Percentiles rank a stretch among this genome's conserved stretches.
phyloP scores from a whole-genome alignment of 2,329 filamentous ascomycete genomes.

The Thelonectria olida region DNA sequence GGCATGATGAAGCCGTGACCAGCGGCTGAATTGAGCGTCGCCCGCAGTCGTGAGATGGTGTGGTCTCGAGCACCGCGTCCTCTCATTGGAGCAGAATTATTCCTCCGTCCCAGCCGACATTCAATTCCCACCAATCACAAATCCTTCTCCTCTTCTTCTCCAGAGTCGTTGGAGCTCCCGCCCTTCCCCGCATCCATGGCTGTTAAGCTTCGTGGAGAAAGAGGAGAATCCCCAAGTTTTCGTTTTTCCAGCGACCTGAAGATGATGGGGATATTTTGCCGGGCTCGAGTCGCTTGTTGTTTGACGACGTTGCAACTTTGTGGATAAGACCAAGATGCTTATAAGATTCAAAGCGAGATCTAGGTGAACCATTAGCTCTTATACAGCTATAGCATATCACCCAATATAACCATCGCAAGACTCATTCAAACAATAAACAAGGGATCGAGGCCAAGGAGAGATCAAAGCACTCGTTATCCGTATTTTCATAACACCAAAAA shows the following conservation, averaged over 20 bases:
- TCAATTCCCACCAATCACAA: background rate
- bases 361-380: too few relatives aligned
- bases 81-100: slow-evolving; percentile 14
- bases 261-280: slow-evolving; percentile 3
- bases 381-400: too few relatives aligned
- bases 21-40: slow-evolving; percentile 8
- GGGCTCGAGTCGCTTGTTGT: background rate
- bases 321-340: background rate
- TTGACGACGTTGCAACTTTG: background rate
- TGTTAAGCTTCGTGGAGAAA: slow-evolving; percentile 19
- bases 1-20: background rate
- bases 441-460: background rate
- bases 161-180: slow-evolving; percentile 2
- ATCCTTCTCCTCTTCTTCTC: background rate
- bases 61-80: background rate
- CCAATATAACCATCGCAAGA: too few relatives aligned
- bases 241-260: background rate
- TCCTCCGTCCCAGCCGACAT: background rate
- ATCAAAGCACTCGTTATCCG: background rate
- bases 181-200: slow-evolving; percentile 17
- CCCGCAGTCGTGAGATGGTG: background rate
- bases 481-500: background rate
- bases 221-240: slow-evolving; percentile 11
- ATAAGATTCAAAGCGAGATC: background rate
- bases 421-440: background rate